phyloP scores from a whole-genome alignment of 768 basidiomycete genomes.

The Rossbeevera mucosa region DNA sequence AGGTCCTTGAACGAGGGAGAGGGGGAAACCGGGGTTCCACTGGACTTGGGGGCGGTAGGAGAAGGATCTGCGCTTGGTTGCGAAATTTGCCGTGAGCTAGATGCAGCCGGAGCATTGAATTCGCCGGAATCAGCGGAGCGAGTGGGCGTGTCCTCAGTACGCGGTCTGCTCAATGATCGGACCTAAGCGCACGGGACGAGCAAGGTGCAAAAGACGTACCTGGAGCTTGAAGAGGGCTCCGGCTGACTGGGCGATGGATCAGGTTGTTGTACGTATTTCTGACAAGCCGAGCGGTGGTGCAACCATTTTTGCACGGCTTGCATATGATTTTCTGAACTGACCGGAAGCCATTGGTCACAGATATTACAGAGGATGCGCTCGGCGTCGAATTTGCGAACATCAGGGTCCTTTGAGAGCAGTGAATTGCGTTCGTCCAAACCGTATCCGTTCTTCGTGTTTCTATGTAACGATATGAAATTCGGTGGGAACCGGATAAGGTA shows the following conservation, averaged over 20 bases:
- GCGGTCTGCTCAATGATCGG: slow-evolving; percentile 6
- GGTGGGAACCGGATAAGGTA: slow-evolving; percentile 3
- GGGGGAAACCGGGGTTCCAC: slow-evolving; percentile 26
- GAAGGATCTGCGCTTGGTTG: slow-evolving; percentile 10
- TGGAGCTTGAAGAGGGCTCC: slow-evolving; percentile 23
- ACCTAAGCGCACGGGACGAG: not conserved
- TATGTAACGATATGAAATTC: slow-evolving; percentile 9
- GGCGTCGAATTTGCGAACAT: slow-evolving; percentile 70
- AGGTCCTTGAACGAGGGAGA: slow-evolving; percentile 51
- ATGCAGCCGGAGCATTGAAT: slow-evolving; percentile 17
- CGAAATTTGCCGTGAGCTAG: slow-evolving; percentile 16
- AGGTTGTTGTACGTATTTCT: slow-evolving; percentile 28
- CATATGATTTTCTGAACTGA: slow-evolving; percentile 56
- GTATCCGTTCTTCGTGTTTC: slow-evolving; percentile 47
- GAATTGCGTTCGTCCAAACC: slow-evolving; percentile 59
- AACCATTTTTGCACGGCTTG: slow-evolving; percentile 64
- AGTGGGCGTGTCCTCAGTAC: slow-evolving; percentile 25
- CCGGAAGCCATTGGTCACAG: slow-evolving; percentile 64
- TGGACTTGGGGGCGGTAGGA: slow-evolving; percentile 9
- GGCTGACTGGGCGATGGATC: slow-evolving; percentile 8
- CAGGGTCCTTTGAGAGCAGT: slow-evolving; percentile 58
- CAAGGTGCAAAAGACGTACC: slow-evolving; percentile 14
- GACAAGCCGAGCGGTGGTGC: slow-evolving; percentile 55
- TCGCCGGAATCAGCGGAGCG: slow-evolving; percentile 27
- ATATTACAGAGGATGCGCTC: slow-evolving; percentile 66